phyloP scores from a whole-genome alignment of 768 basidiomycete genomes.

The Suillus spraguei region DNA sequence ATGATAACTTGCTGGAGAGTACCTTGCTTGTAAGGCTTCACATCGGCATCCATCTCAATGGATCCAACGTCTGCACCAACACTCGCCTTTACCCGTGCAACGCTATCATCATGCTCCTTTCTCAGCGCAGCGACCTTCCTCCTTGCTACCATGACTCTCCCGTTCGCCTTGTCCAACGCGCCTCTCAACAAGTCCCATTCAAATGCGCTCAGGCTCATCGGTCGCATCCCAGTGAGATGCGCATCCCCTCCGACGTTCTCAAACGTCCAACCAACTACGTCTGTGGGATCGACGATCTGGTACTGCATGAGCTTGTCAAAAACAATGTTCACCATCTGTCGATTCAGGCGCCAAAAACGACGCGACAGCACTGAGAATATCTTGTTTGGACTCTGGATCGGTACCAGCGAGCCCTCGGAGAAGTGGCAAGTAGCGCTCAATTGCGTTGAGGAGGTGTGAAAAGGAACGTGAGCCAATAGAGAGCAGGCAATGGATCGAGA shows the following conservation, averaged over 20 bases:
- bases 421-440: slow-evolving; percentile 88
- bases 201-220: slow-evolving; percentile 51
- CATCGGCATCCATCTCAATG: slow-evolving; percentile 75
- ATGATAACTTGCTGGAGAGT: not conserved
- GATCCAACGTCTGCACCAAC: slow-evolving; percentile 49
- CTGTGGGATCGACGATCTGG: slow-evolving; percentile 92
- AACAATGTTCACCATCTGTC: slow-evolving; percentile 89
- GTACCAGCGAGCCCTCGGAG: slow-evolving; percentile 63
- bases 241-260: slow-evolving; percentile 49
- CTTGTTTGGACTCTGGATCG: slow-evolving; percentile 59
- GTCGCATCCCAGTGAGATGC: slow-evolving; percentile 38
- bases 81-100: slow-evolving; percentile 73
- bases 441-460: slow-evolving; percentile 96
- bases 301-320: slow-evolving; percentile 99
- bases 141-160: slow-evolving; percentile 78
- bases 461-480: slow-evolving; percentile 94
- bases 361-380: slow-evolving; percentile 71
- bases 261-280: slow-evolving; percentile 89
- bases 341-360: slow-evolving; percentile 84
- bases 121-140: slow-evolving; percentile 72
- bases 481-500: slow-evolving; percentile 85
- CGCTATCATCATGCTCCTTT: slow-evolving; percentile 87
- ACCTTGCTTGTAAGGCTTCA: slow-evolving; percentile 53
- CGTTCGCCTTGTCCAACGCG: slow-evolving; percentile 89
- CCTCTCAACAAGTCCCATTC: slow-evolving; percentile 88